phyloP scores from a whole-genome alignment of 768 basidiomycete species.

The Hirschioporus abietinus region DNA sequence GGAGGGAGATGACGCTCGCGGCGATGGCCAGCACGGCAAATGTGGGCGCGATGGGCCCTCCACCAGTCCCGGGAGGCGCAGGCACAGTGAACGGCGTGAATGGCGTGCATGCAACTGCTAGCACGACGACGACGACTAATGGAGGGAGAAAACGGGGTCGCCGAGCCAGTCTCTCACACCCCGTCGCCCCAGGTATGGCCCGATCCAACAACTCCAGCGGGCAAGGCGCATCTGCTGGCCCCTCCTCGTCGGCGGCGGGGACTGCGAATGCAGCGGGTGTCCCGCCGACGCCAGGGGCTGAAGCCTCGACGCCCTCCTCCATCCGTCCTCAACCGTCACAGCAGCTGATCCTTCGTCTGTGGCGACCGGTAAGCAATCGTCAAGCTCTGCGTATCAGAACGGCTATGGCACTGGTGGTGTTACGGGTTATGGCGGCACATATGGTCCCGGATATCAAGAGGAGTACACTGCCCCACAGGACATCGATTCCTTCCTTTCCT shows the following conservation, averaged over 20 bases:
- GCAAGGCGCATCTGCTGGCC: conserved; percentile 10
- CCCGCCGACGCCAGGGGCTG: conserved; percentile 22
- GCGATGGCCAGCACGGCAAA: no score
- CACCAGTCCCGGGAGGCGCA: not conserved
- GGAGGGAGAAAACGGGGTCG: conserved; percentile 6
- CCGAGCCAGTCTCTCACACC: conserved; percentile 13
- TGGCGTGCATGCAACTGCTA: not conserved
- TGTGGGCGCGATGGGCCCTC: no score
- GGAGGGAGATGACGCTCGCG: no score
- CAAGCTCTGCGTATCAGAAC: no score
- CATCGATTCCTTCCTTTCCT: no score
- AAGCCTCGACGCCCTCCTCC: conserved; percentile 19
- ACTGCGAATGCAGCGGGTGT: no score
- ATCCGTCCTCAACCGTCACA: not conserved
- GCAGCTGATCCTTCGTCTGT: no score
- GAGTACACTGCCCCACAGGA: no score
- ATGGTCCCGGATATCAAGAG: no score
- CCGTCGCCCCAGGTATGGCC: conserved; percentile 9
- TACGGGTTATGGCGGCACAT: no score
- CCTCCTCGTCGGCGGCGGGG: conserved; percentile 3
- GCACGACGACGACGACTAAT: not conserved
- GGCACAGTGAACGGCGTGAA: not conserved
- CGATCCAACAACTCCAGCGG: conserved; percentile 11
- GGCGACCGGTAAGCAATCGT: no score
- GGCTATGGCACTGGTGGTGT: no score